Conservation (phyloP, 2,329 filamentous ascomycete genomes). For the Aphanoascus verrucosus region DNA sequence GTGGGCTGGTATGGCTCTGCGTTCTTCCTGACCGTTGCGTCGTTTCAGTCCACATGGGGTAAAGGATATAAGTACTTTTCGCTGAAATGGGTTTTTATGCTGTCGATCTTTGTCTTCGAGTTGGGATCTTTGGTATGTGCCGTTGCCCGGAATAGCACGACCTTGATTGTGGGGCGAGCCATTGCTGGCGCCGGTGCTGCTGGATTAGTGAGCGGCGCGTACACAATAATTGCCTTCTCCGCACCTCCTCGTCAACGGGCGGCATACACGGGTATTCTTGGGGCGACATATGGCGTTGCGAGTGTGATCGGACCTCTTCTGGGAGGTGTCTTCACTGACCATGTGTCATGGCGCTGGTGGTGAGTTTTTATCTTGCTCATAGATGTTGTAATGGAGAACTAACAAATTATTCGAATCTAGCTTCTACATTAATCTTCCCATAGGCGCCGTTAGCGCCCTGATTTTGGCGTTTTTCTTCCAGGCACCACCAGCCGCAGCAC, state of each 20-base stretch:
- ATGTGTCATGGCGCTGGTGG: slow-evolving; percentile 18
- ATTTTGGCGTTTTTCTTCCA: slow-evolving; percentile 16
- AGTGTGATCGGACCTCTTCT: slow-evolving; percentile 16
- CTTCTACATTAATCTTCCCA: slow-evolving; percentile 31
- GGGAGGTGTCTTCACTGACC: slow-evolving; percentile 16
- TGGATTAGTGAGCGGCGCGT: slow-evolving; percentile 31
- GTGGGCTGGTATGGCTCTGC: slow-evolving; percentile 31
- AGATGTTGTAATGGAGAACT: neutral
- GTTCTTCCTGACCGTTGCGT: slow-evolving; percentile 25
- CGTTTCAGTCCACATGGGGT: slow-evolving; percentile 28
- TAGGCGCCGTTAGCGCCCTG: slow-evolving; percentile 12
- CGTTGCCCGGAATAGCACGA: slow-evolving; percentile 28
- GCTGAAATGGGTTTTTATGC: slow-evolving; percentile 28
- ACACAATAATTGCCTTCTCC: slow-evolving; percentile 18
- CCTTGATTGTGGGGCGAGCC: slow-evolving; percentile 34
- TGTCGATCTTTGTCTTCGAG: slow-evolving; percentile 23
- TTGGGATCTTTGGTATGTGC: slow-evolving; percentile 21
- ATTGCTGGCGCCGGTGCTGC: slow-evolving; percentile 33
- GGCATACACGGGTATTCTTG: slow-evolving; percentile 15
- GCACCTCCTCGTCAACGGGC: slow-evolving; percentile 13
- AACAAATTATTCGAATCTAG: slow-evolving; percentile 14
- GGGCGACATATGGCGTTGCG: slow-evolving; percentile 15
- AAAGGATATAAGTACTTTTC: slow-evolving; percentile 35
- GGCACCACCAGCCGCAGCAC: slow-evolving; percentile 14
- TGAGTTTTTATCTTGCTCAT: neutral